Conservation (phyloP, 164 flowering plant genomes). For the Vitis amurensis region DNA sequence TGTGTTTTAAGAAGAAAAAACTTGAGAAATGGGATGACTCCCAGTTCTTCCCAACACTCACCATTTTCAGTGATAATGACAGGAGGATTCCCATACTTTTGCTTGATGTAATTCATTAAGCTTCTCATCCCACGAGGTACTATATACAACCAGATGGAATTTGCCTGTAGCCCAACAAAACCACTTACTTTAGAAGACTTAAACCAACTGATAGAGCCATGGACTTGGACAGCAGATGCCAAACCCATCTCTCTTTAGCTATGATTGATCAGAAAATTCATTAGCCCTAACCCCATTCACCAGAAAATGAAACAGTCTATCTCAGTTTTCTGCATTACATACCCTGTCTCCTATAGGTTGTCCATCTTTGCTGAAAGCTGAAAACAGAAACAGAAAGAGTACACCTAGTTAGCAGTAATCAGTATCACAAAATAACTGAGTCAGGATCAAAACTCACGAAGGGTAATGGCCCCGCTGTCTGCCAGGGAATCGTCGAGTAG, state of each 20-base stretch:
- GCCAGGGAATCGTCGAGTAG: constrained; percentile 64
- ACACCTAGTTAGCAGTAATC: neutral
- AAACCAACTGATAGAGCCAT: no score
- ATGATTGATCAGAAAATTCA: no score
- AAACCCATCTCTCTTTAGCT: no score
- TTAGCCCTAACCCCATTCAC: no score
- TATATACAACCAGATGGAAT: constrained; percentile 88
- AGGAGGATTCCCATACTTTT: constrained; percentile 76
- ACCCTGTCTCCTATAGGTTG: constrained; percentile 75
- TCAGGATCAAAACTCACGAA: constrained; percentile 53
- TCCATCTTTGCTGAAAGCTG: constrained; percentile 52
- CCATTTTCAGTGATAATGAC: constrained; percentile 92
- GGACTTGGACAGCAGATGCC: no score
- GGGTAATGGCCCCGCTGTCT: constrained; percentile 72
- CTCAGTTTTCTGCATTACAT: constrained; percentile 3
- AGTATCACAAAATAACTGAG: neutral
- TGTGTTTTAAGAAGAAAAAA: neutral
- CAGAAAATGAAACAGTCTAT: neutral
- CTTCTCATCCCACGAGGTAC: constrained; percentile 84
- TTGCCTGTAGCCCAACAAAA: constrained; percentile 54
- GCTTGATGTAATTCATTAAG: constrained; percentile 82
- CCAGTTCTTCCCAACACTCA: constrained; percentile 14
- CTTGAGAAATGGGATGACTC: neutral
- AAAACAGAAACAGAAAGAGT: constrained; percentile 5
- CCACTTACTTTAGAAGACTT: neutral